A percentile compares a stretch with the other conserved stretches of the same genome.
Conservation (phyloP, 192 early-diverging fungal species). For the Rhizophagus clarus region DNA sequence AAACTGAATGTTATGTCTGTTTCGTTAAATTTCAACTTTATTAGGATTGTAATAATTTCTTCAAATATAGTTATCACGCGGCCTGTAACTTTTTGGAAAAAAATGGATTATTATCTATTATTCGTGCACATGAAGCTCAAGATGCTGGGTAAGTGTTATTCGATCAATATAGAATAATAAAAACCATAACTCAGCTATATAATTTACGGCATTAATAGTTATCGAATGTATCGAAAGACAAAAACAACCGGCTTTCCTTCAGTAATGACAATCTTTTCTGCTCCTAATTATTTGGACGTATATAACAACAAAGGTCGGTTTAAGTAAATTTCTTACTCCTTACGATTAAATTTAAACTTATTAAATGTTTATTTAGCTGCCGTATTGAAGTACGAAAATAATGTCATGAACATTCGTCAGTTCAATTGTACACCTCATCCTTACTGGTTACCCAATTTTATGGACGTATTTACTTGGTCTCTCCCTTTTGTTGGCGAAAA, state of each 20-base stretch:
- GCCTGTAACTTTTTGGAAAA: conserved; percentile 92
- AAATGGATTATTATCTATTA: conserved; percentile 92
- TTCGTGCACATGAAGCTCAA: conserved; percentile 97
- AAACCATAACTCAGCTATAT: background rate
- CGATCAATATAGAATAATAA: background rate
- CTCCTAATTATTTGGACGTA: conserved; percentile 97
- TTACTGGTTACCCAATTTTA: conserved; percentile 99
- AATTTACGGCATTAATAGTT: conserved; percentile 39
- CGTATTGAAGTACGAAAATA: conserved; percentile 97
- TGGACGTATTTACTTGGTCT: conserved; percentile 99
- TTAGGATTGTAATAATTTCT: background rate
- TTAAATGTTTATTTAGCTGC: conserved; percentile 62
- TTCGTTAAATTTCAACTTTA: background rate
- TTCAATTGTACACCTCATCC: conserved; percentile 94
- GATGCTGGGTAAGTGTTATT: conserved; percentile 75
- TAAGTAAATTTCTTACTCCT: background rate
- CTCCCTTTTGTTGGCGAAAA: conserved; percentile 98
- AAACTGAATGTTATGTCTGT: background rate
- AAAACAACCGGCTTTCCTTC: conserved; percentile 92
- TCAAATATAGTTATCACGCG: conserved; percentile 71
- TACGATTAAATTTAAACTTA: background rate
- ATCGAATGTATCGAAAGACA: conserved; percentile 96
- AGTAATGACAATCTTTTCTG: conserved; percentile 97
- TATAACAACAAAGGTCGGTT: conserved; percentile 90
- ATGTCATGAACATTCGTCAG: conserved; percentile 97